These are phyloP conservation scores for Henckelia pumila DNA, from an alignment of 257 asterid species.

Conservation along the genomic window DNA sequence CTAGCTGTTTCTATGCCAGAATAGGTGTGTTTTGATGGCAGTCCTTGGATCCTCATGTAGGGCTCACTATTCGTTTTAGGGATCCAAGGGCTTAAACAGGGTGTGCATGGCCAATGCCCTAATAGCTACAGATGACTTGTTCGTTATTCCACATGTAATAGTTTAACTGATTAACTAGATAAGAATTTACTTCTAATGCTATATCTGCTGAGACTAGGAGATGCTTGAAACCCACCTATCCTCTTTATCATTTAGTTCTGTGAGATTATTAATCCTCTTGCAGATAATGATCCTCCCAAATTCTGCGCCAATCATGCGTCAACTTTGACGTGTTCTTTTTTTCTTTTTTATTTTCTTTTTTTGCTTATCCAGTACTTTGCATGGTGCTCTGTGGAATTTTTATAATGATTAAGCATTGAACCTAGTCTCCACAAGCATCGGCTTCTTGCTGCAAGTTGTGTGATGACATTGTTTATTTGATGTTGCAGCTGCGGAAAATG, in stretches of 20 bases:
- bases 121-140: background rate
- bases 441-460: slow-evolving; percentile 8
- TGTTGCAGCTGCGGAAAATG: slow-evolving; percentile 86
- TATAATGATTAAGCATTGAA: background rate
- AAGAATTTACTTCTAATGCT: background rate
- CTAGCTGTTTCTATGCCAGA: background rate
- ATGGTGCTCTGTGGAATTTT: slow-evolving; percentile 4
- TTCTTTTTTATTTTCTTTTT: background rate
- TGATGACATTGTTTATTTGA: slow-evolving; percentile 27
- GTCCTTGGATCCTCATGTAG: background rate
- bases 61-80: background rate
- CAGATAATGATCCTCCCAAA: background rate
- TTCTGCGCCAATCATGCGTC: slow-evolving; percentile 4
- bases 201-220: background rate
- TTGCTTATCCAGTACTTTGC: background rate
- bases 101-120: background rate
- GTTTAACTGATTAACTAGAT: background rate
- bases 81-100: background rate
- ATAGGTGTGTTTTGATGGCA: background rate
- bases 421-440: background rate
- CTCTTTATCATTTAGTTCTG: background rate
- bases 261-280: background rate
- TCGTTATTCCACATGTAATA: slow-evolving; percentile 1
- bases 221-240: background rate
- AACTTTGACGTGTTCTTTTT: slow-evolving; percentile 1